Base-by-base conservation (phyloP, 2,329 filamentous ascomycete species). In the Colletotrichum sp. region DNA sequence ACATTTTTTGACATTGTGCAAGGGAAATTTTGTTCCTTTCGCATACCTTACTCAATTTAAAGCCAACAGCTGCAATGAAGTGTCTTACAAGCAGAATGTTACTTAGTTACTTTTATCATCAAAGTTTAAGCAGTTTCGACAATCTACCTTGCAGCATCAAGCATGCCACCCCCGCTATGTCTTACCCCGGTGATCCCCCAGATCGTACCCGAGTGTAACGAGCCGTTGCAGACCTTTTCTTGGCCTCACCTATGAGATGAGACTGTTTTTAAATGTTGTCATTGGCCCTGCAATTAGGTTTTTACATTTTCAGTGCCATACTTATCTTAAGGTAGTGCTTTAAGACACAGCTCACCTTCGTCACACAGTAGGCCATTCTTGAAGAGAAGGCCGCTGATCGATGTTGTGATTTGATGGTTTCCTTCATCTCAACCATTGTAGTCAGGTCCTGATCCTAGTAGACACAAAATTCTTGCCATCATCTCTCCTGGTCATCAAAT, bases 381-480 rank as follows among this genome's bases (percentile, higher is more conserved):
- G 3, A 12, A 48, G 9, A 48, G 38, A 48, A 6, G 5, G 18
- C 38, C 18, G 5, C 18, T 21, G 18, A 48, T 48, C 18, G 9
- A 48, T 48, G 18, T 12, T n/a, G 43, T 48, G 18, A 48, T 3
- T 13, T 12, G n/a, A 13, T 48, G 10, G 6, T 52, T 21, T 52
- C n/a, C 4, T 52, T 52, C n/a, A 2, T 2, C 3, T 4, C 2
- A 10, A 21, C n/a, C 6, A 52, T 3, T 3, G 10, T 3, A 21
- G n/a, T 13, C 43, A 21, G 43, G 43, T 52, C n/a, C 1, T 4
- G 10, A 52, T 21, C 6, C n/a, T 48, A 48, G 4, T n/a, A 43
- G 1, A 5, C 5, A 26, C 5, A 26, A 26, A 1, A 6, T 43
- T 2, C 18, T 3, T 48, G 38, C 3, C 5, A n/a, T 3, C 9